These are phyloP conservation scores for Zygosaccharomyces gambellarensis DNA, from an alignment of 805 yeast genomes.

Conservation along the genomic window DNA sequence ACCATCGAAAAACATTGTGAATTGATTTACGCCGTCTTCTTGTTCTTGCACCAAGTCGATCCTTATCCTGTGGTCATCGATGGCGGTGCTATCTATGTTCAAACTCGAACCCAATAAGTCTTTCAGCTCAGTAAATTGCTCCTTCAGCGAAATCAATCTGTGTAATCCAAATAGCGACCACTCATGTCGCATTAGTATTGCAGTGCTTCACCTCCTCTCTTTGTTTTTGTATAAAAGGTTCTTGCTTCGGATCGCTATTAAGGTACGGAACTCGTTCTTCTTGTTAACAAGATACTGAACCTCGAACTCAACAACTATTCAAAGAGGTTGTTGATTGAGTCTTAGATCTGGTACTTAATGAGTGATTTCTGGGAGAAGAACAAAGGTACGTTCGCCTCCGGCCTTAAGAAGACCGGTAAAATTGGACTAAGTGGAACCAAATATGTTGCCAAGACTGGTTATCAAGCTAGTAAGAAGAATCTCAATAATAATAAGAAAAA, in stretches of 20 bases:
- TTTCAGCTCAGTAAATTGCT: not conserved
- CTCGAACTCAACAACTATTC: not conserved
- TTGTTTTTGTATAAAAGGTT: not conserved
- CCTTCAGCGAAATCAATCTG: slow-evolving; percentile 3
- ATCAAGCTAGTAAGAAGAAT: slow-evolving; percentile 37
- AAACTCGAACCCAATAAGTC: slow-evolving; percentile 3
- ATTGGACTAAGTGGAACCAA: slow-evolving; percentile 38
- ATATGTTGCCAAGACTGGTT: slow-evolving; percentile 39
- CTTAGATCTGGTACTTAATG: slow-evolving; percentile 16
- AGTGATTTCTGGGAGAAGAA: slow-evolving; percentile 40
- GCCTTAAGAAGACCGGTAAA: slow-evolving; percentile 36
- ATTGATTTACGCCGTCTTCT: slow-evolving; percentile 6
- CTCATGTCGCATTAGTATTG: slow-evolving; percentile 8
- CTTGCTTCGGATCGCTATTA: not conserved
- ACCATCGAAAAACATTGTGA: slow-evolving; percentile 12
- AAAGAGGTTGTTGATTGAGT: not conserved
- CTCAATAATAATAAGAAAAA: slow-evolving; percentile 20
- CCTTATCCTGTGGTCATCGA: slow-evolving; percentile 1
- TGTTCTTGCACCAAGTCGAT: slow-evolving; percentile 11
- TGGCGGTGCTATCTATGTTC: not conserved
- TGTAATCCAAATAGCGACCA: slow-evolving; percentile 12
- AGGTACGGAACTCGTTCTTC: not conserved
- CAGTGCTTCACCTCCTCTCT: not conserved
- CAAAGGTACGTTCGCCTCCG: slow-evolving; percentile 38
- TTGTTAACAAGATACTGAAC: not conserved